These are phyloP conservation scores for Skeletonema marinoi DNA, from an alignment of 108 stramenopile species.

Conservation along the genomic window DNA sequence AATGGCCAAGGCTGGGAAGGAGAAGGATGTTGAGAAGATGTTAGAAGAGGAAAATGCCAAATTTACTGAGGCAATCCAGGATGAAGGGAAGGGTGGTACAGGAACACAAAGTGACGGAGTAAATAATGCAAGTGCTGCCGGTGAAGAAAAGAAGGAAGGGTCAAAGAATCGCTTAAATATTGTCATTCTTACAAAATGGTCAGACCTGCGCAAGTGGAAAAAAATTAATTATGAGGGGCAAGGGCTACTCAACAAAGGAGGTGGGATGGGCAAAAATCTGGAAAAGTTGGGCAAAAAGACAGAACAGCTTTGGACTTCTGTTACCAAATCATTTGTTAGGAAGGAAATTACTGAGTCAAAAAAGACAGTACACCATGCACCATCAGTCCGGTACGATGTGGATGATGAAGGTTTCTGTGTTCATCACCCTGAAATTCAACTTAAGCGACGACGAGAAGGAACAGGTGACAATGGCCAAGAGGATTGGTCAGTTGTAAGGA, in stretches of 20 bases:
- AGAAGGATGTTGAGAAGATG: conserved; percentile 14
- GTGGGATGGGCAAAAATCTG: conserved; percentile 13
- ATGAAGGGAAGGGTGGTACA: not conserved
- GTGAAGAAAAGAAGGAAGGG: not conserved
- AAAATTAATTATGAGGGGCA: conserved; percentile 33
- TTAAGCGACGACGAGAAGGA: conserved; percentile 15
- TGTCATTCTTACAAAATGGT: conserved; percentile 41
- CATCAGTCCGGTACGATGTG: conserved; percentile 2
- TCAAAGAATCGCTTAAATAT: conserved; percentile 34
- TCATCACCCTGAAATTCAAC: conserved; percentile 39
- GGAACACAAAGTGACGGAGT: not conserved
- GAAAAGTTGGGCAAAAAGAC: conserved; percentile 32
- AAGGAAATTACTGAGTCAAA: not conserved
- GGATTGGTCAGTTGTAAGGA: conserved; percentile 33
- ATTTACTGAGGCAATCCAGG: conserved; percentile 23
- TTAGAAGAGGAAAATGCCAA: conserved; percentile 29
- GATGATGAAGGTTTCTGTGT: conserved; percentile 28
- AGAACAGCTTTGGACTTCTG: conserved; percentile 33
- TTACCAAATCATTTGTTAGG: conserved; percentile 30
- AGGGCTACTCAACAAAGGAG: conserved; percentile 19
- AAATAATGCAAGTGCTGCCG: not conserved
- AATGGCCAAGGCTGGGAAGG: not conserved
- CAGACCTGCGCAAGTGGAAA: conserved; percentile 39
- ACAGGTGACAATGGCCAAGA: not conserved
- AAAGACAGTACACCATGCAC: not conserved